Base-by-base conservation (phyloP, 345 rosid species). In the Eucalyptus microcorys region DNA sequence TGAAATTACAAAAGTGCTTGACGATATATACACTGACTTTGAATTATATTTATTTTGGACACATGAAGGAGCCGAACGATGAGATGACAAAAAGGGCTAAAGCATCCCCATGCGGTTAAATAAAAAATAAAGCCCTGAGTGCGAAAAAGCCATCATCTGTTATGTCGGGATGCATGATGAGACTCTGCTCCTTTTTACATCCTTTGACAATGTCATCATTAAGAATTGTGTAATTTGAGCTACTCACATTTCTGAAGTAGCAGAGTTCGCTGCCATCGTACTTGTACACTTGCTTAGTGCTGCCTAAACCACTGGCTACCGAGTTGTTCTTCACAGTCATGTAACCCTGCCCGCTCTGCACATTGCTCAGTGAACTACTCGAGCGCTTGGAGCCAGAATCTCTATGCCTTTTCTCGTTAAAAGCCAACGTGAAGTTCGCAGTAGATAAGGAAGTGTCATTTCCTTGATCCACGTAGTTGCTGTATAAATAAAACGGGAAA, bases 241-340 rank as follows among this genome's bases (percentile, higher is more conserved):
- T 95, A 88, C 97, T 94, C 49, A 96, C 89, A 89, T 96, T 95
- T 93, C 98, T 93, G 30, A 93, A 94, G 90, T 94, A 97, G 92
- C 99, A 97, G n/a, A 89, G 87, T n/a, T 92, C 90, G 71, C 89
- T 84, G 57, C 95, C 94, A 43, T 86, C 87, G 50, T 95, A 95
- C 66, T 90, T 87, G 90, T 94, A 97, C 5, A 91, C 95, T 89
- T 97, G 96, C 88, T 90, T 90, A 14, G 96, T 96, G 30, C 93
- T 93, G 59, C 94, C 93, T 52, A 89, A 49, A 47, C 95, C 95
- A 71, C 87, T 91, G 27, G 57, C 68, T 89, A 94, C 94, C 89
- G 87, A 90, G 90, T 93, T 87, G 90, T 94, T 52, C 91, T 94
- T 91, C 85, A 94, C 94, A 22, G 87, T 89, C 89, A 94, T 91